Evolutionary conservation across 345 rosid genomes (phyloP).

Genomic region (Erysimum cheiranthoides): DNA sequence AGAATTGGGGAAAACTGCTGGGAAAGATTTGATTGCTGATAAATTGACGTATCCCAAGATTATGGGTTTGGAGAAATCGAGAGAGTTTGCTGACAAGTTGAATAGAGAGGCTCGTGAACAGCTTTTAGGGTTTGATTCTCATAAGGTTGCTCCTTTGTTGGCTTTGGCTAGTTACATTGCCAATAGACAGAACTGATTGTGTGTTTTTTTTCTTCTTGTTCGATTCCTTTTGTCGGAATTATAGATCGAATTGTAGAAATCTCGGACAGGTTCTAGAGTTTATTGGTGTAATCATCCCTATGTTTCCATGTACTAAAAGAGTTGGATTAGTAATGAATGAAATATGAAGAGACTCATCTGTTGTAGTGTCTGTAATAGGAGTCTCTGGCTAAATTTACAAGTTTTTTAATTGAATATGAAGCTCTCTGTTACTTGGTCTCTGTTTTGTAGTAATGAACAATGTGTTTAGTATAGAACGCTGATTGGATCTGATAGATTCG

Average conservation of each 20-base stretch:
- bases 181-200: slow-evolving; percentile 69
- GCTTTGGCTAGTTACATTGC: slow-evolving; percentile 93
- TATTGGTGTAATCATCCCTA: slow-evolving; percentile 18
- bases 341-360: background rate
- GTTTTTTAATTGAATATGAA: background rate
- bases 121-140: slow-evolving; percentile 66
- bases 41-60: slow-evolving; percentile 82
- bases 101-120: slow-evolving; percentile 68
- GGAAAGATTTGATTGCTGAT: slow-evolving; percentile 91
- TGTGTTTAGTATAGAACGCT: background rate
- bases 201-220: background rate
- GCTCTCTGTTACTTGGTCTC: background rate
- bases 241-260: slow-evolving; percentile 17
- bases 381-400: background rate
- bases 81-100: slow-evolving; percentile 74
- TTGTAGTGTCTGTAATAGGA: slow-evolving; percentile 3
- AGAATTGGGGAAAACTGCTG: slow-evolving; percentile 93
- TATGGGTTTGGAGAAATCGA: slow-evolving; percentile 80
- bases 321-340: slow-evolving; percentile 8
- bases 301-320: slow-evolving; percentile 23
- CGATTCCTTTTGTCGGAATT: background rate
- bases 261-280: slow-evolving; percentile 13
- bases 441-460: background rate
- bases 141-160: slow-evolving; percentile 80
- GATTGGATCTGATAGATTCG: background rate